Evolutionary conservation across 2,329 filamentous ascomycete genomes (phyloP).

Genomic region (Stemphylium vesicarium): DNA sequence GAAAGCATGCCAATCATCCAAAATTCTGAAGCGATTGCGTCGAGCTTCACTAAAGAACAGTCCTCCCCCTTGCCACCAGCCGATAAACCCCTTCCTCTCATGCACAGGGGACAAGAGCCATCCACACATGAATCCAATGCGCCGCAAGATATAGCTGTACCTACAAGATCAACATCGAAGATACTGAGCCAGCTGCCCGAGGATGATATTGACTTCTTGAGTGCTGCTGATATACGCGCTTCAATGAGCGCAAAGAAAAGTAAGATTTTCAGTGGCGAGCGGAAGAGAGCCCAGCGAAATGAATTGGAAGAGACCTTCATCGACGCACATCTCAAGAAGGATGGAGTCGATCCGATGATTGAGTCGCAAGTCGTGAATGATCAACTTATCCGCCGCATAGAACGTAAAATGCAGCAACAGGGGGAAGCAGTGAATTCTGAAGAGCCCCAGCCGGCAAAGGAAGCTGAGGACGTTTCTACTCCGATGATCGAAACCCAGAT

Average conservation of each 20-base stretch:
- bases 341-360: slow-evolving; percentile 27
- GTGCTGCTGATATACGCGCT: slow-evolving; percentile 51
- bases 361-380: slow-evolving; percentile 39
- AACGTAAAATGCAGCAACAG: slow-evolving; percentile 26
- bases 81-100: not conserved
- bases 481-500: slow-evolving; percentile 5
- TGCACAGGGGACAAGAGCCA: not conserved
- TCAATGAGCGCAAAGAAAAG: slow-evolving; percentile 45
- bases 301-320: slow-evolving; percentile 40
- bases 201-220: slow-evolving; percentile 52
- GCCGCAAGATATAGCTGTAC: not conserved
- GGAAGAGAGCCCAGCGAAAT: slow-evolving; percentile 22
- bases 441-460: not conserved
- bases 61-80: not conserved
- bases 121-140: not conserved
- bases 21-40: not conserved
- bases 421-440: slow-evolving; percentile 3
- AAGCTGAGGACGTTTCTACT: not conserved
- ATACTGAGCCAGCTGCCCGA: slow-evolving; percentile 44
- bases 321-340: slow-evolving; percentile 14
- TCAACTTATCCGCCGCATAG: slow-evolving; percentile 35
- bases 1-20: not conserved
- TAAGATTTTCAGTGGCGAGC: slow-evolving; percentile 15
- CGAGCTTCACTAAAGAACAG: not conserved
- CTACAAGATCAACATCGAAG: slow-evolving; percentile 27